These are phyloP conservation scores for Orbilia brochopaga DNA, from an alignment of 2,329 filamentous ascomycete genomes.

Conservation along the genomic window DNA sequence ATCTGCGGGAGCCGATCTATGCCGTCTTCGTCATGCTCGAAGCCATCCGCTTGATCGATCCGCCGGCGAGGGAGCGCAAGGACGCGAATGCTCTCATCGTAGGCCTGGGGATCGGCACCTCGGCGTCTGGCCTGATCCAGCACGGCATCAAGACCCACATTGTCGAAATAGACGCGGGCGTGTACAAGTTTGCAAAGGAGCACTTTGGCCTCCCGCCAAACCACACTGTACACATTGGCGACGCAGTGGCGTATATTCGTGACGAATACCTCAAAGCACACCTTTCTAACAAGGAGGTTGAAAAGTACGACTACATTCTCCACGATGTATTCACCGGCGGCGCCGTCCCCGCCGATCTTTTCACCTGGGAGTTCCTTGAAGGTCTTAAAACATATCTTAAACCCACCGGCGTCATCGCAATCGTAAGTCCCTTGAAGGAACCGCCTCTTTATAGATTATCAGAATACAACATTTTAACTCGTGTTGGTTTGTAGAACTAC, in stretches of 20 bases:
- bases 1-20: constrained; percentile 83
- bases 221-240: constrained; percentile 78
- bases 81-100: constrained; percentile 82
- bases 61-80: constrained; percentile 63
- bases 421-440: constrained; percentile 65
- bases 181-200: constrained; percentile 79
- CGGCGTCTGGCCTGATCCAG: constrained; percentile 80
- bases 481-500: constrained; percentile 72
- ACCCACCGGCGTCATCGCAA: constrained; percentile 81
- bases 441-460: neutral
- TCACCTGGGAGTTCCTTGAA: constrained; percentile 81
- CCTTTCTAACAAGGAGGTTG: constrained; percentile 56
- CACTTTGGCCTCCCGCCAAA: constrained; percentile 82
- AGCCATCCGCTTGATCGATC: constrained; percentile 79
- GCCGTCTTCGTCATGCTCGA: constrained; percentile 96
- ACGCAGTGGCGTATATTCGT: constrained; percentile 75
- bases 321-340: constrained; percentile 98
- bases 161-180: constrained; percentile 90
- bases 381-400: constrained; percentile 74
- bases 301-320: constrained; percentile 83
- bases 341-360: constrained; percentile 84
- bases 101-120: constrained; percentile 90
- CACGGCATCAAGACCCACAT: constrained; percentile 93
- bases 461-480: constrained; percentile 41
- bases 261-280: constrained; percentile 63